Evolutionary conservation across 176 grass and related monocot species (phyloP).

Genomic region (Olyra latifolia): DNA sequence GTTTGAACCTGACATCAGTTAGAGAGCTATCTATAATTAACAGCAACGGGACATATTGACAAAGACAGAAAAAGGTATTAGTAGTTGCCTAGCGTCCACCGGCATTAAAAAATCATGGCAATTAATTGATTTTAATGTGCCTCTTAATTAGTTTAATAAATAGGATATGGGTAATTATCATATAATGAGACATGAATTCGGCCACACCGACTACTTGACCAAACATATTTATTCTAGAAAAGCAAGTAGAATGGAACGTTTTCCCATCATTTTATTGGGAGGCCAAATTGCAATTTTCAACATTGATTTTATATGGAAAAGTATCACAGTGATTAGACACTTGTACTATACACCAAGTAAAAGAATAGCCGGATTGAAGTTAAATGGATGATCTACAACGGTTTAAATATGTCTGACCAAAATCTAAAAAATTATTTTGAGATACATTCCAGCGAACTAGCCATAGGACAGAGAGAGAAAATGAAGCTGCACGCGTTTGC

Average conservation of each 20-base stretch:
- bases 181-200: background rate
- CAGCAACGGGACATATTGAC: background rate
- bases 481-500: background rate
- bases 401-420: too few species aligned
- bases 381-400: too few species aligned
- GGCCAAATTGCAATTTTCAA: background rate
- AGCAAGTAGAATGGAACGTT: background rate
- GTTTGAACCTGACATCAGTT: slow-evolving; percentile 21
- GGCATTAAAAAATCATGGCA: too few species aligned
- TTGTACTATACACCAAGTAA: too few species aligned
- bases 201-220: background rate
- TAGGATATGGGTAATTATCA: background rate
- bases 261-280: background rate
- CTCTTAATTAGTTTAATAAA: background rate
- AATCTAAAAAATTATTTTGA: too few species aligned
- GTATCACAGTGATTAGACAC: background rate
- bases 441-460: too few species aligned
- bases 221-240: background rate
- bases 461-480: background rate
- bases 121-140: background rate
- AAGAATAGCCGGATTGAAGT: too few species aligned
- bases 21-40: background rate
- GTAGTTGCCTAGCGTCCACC: background rate
- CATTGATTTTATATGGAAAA: background rate
- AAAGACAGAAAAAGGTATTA: background rate